Base-by-base conservation (phyloP, 495 filamentous ascomycete species). In the Rusavskia elegans region DNA sequence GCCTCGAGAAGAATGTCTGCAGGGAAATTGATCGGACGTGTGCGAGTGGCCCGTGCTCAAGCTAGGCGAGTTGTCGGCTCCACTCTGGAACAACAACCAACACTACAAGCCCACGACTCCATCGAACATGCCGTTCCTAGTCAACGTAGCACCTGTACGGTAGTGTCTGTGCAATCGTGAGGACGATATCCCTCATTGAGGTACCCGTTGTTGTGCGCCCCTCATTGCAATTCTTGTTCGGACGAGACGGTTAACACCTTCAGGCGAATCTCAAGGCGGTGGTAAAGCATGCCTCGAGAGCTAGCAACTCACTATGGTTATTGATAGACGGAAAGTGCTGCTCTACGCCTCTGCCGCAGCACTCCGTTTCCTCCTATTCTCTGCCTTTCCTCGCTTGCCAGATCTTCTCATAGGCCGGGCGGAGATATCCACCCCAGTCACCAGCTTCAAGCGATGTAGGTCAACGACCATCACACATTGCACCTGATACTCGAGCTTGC, bases 381-480 rank as follows among this genome's bases (percentile, higher is more conserved):
- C 78, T 51, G 68, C 81, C 8, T 93, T 95, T 62, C 92, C 92
- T 57, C 80, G 78, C 14, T 73, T 98, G 30, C 86, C 93, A 14
- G 81, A 89, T 59, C 72, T 95, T 51, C 73, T 98, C 53, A 89
- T 87, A 10, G 87, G 83, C 52, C 82, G 92, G 63, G 92, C 96
- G 54, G 92, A 98, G 74, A 81, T 98, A 54, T 96, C 92, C 25
- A 98, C 92, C 3, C 89, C 92, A 17, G 84, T 97, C 25, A 95
- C 84, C 53, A 95, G 92, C 76, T 98, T 95, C 77, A 98, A 96
- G 71, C 80, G 93, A 78, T 69, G 89, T 94, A 72, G 67, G 83
- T 65, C 23, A 9, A 25, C 14, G 7, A 16, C 21, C 4, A 29
- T 8, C 36, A 35, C 46, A 40, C 29, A 17, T 25, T 40, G 21